Percentiles rank a stretch among this genome's conserved stretches.
Conservation (phyloP, 768 basidiomycete species). For the Leucosporidium creatinivorum region DNA sequence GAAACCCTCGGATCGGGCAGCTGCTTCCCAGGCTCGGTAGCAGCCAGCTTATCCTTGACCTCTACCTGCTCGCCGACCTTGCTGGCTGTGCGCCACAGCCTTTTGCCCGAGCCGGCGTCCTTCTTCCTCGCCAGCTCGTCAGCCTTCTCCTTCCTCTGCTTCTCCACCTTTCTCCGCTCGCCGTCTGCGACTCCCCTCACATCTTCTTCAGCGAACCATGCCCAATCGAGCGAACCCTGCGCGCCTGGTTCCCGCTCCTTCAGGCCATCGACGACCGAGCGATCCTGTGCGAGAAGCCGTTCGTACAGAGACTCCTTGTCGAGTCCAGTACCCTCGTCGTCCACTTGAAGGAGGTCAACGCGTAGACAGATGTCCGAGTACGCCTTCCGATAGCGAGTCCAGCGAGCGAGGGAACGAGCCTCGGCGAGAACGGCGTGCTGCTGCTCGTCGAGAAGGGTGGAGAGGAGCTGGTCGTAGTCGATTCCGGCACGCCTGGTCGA, state of each 20-base stretch:
- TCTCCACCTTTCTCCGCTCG: neutral
- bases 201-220: neutral
- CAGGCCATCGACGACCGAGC: neutral
- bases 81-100: neutral
- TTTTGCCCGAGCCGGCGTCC: neutral
- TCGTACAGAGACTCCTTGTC: too few relatives aligned
- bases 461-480: conserved; percentile 1
- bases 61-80: neutral
- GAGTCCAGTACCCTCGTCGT: too few relatives aligned
- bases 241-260: neutral
- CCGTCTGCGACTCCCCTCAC: neutral
- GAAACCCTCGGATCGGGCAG: neutral
- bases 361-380: conserved; percentile 18
- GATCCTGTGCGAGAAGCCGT: neutral
- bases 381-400: conserved; percentile 15
- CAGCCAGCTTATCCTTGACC: neutral
- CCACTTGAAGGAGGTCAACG: conserved; percentile 12
- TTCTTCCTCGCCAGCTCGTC: neutral
- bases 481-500: too few relatives aligned
- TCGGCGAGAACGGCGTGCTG: conserved; percentile 5
- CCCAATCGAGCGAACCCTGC: too few relatives aligned
- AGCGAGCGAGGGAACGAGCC: conserved; percentile 1
- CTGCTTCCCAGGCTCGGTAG: neutral
- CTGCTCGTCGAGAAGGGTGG: neutral
- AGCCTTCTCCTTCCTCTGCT: conserved; percentile 4